phyloP scores from a whole-genome alignment of 352 stramenopile species.

The Phytopythium kandeliae region DNA sequence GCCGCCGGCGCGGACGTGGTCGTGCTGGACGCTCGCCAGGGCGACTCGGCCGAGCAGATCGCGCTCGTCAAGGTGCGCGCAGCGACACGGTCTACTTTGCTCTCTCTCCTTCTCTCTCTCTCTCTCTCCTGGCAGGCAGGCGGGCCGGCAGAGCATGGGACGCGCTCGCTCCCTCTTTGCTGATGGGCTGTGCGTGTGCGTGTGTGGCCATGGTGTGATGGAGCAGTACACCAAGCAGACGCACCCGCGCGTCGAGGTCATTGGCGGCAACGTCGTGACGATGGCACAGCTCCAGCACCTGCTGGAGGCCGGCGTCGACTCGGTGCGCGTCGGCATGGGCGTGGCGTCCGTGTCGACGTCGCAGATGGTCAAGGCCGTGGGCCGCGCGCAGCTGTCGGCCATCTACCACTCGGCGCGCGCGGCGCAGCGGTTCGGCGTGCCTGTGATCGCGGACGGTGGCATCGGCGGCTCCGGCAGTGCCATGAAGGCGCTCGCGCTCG shows the following conservation, averaged over 20 bases:
- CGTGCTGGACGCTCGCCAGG: slow-evolving; percentile 97
- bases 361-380: slow-evolving; percentile 98
- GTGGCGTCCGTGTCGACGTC: slow-evolving; percentile 99
- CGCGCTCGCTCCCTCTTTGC: too few species aligned
- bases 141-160: too few species aligned
- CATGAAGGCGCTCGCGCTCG: slow-evolving; percentile 95
- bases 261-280: slow-evolving; percentile 98
- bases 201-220: too few species aligned
- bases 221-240: slow-evolving; percentile 87
- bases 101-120: too few species aligned
- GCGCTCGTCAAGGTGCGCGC: slow-evolving; percentile 47
- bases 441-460: slow-evolving; percentile 97
- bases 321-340: slow-evolving; percentile 98
- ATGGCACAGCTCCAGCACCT: slow-evolving; percentile 93
- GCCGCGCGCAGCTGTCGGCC: slow-evolving; percentile 95
- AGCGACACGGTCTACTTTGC: too few species aligned
- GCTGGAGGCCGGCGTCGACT: slow-evolving; percentile 97
- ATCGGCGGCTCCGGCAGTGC: slow-evolving; percentile 96
- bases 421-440: slow-evolving; percentile 92
- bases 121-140: too few species aligned
- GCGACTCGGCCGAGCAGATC: slow-evolving; percentile 90
- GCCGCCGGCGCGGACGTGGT: slow-evolving; percentile 96
- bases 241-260: slow-evolving; percentile 91
- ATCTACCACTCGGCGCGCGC: slow-evolving; percentile 97
- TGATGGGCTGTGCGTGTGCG: too few species aligned